phyloP scores from a whole-genome alignment of 371 early-diverging fungal species.

The Mortierella sp. region DNA sequence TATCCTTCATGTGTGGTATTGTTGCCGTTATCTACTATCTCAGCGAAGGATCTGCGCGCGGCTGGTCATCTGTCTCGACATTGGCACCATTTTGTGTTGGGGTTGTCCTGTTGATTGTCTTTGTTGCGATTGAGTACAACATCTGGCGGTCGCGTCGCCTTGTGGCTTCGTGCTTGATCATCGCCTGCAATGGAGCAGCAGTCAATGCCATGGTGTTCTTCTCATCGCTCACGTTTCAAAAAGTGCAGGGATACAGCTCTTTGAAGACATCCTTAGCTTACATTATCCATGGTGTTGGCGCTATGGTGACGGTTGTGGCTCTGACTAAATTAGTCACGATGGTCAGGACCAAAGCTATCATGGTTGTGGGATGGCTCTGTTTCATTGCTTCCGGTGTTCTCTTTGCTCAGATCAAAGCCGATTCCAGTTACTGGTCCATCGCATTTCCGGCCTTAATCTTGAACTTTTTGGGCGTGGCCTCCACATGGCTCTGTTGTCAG shows the following conservation, averaged over 20 bases:
- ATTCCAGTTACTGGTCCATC: background rate
- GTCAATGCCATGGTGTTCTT: background rate
- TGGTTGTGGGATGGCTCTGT: conserved; percentile 1
- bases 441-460: background rate
- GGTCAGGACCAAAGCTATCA: conserved; percentile 1
- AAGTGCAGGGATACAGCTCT: background rate
- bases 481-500: conserved; percentile 3
- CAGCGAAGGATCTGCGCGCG: conserved; percentile 12
- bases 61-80: conserved; percentile 9
- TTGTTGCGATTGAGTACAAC: conserved; percentile 5
- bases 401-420: conserved; percentile 1
- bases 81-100: conserved; percentile 9
- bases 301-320: background rate
- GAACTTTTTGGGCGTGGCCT: conserved; percentile 2
- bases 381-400: background rate
- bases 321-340: background rate
- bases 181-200: background rate
- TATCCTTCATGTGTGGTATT: conserved; percentile 8
- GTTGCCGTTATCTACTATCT: conserved; percentile 18
- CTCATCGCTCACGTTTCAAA: background rate
- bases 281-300: conserved; percentile 2
- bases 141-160: conserved; percentile 6
- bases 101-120: conserved; percentile 10
- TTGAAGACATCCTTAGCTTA: background rate
- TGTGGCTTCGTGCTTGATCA: background rate